Percentiles rank a stretch among this genome's conserved stretches.
phyloP scores from a whole-genome alignment of 495 filamentous ascomycete species.

The Hamigera avellanea region DNA sequence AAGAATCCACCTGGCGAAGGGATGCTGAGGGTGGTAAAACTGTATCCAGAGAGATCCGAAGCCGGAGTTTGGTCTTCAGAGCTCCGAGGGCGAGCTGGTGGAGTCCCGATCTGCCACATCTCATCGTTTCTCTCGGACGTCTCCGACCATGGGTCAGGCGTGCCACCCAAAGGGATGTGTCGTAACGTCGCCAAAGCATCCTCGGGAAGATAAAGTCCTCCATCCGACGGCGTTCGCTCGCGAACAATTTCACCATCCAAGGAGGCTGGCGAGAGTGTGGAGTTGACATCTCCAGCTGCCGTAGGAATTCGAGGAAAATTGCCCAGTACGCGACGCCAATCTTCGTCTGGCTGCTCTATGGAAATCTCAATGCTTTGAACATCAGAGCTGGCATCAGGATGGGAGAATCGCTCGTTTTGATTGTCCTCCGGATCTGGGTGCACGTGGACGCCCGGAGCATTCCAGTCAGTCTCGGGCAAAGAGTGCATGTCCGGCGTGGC shows the following conservation, averaged over 20 bases:
- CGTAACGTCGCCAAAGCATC: slow-evolving; percentile 68
- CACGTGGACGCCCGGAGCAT: slow-evolving; percentile 19
- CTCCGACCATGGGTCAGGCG: slow-evolving; percentile 31
- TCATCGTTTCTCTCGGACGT: slow-evolving; percentile 36
- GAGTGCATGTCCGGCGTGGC: slow-evolving; percentile 64
- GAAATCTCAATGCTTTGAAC: slow-evolving; percentile 22
- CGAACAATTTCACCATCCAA: slow-evolving; percentile 17
- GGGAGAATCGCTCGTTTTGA: slow-evolving; percentile 8
- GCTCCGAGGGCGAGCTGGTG: slow-evolving; percentile 22
- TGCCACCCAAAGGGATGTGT: slow-evolving; percentile 51
- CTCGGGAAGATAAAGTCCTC: slow-evolving; percentile 62
- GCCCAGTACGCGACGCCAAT: slow-evolving; percentile 29
- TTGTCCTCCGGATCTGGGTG: slow-evolving; percentile 11
- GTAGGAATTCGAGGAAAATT: slow-evolving; percentile 25
- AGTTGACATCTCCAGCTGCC: background rate
- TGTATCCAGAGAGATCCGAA: slow-evolving; percentile 38
- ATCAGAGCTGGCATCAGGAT: slow-evolving; percentile 5
- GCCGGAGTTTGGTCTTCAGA: slow-evolving; percentile 34
- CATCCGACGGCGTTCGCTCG: slow-evolving; percentile 38
- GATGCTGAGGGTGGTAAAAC: slow-evolving; percentile 63
- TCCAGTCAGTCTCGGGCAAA: slow-evolving; percentile 37
- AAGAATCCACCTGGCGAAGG: slow-evolving; percentile 90
- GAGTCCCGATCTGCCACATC: slow-evolving; percentile 30
- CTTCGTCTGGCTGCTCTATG: slow-evolving; percentile 22
- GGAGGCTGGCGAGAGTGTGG: background rate